Base-by-base conservation (phyloP, 768 basidiomycete genomes). In the Hypsizygus marmoreus region DNA sequence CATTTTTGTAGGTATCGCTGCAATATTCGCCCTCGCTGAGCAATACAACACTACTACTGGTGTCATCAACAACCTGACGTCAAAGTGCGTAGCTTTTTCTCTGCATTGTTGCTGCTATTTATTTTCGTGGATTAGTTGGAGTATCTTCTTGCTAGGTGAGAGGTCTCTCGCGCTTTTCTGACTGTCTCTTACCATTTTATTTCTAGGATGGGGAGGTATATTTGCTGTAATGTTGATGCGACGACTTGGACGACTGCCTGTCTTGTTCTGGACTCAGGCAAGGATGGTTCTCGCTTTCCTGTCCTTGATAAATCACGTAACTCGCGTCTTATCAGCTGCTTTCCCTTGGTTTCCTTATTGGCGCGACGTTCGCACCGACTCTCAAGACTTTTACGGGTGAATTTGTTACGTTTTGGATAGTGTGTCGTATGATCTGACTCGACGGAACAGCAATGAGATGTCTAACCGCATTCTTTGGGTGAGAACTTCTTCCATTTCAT, bases 241-340 rank as follows among this genome's bases (percentile, higher is more conserved):
- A 25, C 76, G 81, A 13, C 75, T 65, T 43, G 86, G 86, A 6
- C 77, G 86, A 33, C 72, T 88, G 1, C 83, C 84, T 0, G 67
- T 86, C 10, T 61, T 88, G 26, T 86, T 86, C 65, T 88, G 85
- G 85, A 81, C 82, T 0, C 84, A 86, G 65, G 79, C 79, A 44
- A 17, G 68, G n/a, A n/a, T n/a, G n/a, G n/a, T n/a, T n/a, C n/a
- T n/a, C n/a, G n/a, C n/a, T n/a, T 49, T 24, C 26, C 26, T 20
- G 24, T 2, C 9, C 22, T 14, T 40, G 5, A 20, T 11, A 8
- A 19, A 38, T 31, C 23, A 30, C 22, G n/a, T 19, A 14, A 34
- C 23, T n/a, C 29, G 31, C 2, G 17, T 12, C n/a, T 37, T 24
- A 19, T 12, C 42, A 82, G 78, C 52, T 86, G 10, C 60, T 85